These are phyloP conservation scores for Suillus subaureus DNA, from an alignment of 768 basidiomycete species.

Conservation along the genomic window DNA sequence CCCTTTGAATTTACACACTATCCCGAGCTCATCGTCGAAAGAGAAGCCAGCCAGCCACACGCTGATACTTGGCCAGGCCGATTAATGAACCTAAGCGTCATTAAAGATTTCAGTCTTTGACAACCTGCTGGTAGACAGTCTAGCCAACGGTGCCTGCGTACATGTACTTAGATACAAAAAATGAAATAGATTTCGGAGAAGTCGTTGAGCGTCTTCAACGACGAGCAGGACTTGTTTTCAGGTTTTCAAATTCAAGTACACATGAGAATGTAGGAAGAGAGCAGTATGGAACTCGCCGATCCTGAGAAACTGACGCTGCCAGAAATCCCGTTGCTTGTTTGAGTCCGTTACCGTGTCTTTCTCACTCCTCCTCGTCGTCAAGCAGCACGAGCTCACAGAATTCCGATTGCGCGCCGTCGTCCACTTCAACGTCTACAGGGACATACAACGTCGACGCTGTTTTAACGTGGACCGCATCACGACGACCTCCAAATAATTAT, in stretches of 20 bases:
- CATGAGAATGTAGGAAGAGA: slow-evolving; percentile 13
- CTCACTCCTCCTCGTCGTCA: slow-evolving; percentile 5
- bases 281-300: slow-evolving; percentile 7
- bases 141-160: not conserved
- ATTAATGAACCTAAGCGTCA: not conserved
- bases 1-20: not conserved
- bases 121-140: not conserved
- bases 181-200: not conserved
- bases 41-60: not conserved
- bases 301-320: slow-evolving; percentile 31
- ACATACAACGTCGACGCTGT: too few relatives aligned
- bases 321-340: slow-evolving; percentile 11
- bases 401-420: not conserved
- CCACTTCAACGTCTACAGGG: not conserved
- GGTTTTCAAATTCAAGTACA: not conserved
- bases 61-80: not conserved
- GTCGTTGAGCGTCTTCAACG: not conserved
- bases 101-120: not conserved
- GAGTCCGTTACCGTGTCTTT: slow-evolving; percentile 3
- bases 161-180: not conserved
- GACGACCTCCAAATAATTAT: slow-evolving; percentile 2
- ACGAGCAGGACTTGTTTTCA: not conserved
- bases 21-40: not conserved
- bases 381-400: not conserved
- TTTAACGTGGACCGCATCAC: not conserved